A percentile compares a stretch with the other conserved stretches of the same genome.
These are phyloP conservation scores for Coemansia sp. DNA, from an alignment of 192 early-diverging fungal species.

Conservation along the genomic window DNA sequence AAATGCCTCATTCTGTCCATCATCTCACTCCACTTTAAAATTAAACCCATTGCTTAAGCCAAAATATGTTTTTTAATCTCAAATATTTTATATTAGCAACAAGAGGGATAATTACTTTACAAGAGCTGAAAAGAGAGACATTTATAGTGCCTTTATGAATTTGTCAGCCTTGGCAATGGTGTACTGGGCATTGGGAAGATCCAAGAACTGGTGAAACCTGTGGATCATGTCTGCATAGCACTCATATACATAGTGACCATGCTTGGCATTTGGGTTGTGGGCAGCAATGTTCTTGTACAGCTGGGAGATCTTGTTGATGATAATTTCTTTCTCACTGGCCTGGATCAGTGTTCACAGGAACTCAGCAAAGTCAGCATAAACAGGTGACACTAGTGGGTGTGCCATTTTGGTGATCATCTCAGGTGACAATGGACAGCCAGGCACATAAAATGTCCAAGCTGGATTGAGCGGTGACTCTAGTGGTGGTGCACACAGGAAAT, in stretches of 20 bases:
- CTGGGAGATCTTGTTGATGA: constrained; percentile 38
- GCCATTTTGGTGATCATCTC: constrained; percentile 29
- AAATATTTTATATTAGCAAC: too few relatives aligned
- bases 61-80: background rate
- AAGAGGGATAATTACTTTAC: too few relatives aligned
- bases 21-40: constrained; percentile 94
- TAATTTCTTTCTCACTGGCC: constrained; percentile 39
- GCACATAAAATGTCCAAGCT: constrained; percentile 37
- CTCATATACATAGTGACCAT: constrained; percentile 24
- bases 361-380: constrained; percentile 34
- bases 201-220: constrained; percentile 44
- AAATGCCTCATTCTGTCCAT: constrained; percentile 95
- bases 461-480: constrained; percentile 22
- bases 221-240: constrained; percentile 48
- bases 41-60: constrained; percentile 41
- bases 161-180: constrained; percentile 30
- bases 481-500: constrained; percentile 22
- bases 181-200: constrained; percentile 15
- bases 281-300: constrained; percentile 31
- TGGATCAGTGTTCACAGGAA: constrained; percentile 48
- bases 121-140: too few relatives aligned
- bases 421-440: constrained; percentile 22
- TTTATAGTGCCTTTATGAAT: constrained; percentile 27
- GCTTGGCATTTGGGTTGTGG: constrained; percentile 16
- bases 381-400: constrained; percentile 45